Conservation (phyloP, 176 grass and related monocot genomes). For the Themeda triandra region DNA sequence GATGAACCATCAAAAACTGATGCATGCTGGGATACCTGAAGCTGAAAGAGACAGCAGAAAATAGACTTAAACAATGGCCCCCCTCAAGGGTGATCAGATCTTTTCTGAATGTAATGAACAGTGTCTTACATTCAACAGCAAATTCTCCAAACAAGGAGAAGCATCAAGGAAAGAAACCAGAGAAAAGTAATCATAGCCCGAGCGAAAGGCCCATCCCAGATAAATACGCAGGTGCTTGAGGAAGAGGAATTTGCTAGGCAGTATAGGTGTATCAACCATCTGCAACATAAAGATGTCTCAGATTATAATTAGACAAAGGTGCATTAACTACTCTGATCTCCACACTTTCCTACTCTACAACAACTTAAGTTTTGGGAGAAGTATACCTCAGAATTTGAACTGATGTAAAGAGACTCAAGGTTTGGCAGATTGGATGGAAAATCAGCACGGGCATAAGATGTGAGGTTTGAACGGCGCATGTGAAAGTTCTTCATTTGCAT, state of each 20-base stretch:
- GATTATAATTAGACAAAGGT: background rate
- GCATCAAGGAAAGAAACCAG: conserved; percentile 10
- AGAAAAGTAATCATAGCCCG: conserved; percentile 26
- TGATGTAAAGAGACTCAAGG: background rate
- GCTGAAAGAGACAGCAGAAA: background rate
- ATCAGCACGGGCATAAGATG: background rate
- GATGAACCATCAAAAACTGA: too few species aligned
- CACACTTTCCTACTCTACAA: background rate
- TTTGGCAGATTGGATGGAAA: conserved; percentile 4
- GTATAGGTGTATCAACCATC: conserved; percentile 2
- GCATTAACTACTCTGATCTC: background rate
- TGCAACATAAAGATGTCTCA: background rate
- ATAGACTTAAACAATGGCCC: too few species aligned
- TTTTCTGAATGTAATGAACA: too few species aligned
- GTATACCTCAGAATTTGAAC: background rate
- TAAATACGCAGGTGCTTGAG: conserved; percentile 10
- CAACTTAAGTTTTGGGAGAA: background rate
- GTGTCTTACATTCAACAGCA: background rate
- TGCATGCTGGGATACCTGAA: background rate
- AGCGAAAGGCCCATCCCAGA: background rate
- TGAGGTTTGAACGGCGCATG: background rate
- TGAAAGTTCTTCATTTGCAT: background rate
- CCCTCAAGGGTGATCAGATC: too few species aligned
- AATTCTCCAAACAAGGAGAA: conserved; percentile 18
- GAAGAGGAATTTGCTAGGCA: conserved; percentile 11